Evolutionary conservation across 768 basidiomycete genomes (phyloP).

Genomic region (Lentinula lateritia): DNA sequence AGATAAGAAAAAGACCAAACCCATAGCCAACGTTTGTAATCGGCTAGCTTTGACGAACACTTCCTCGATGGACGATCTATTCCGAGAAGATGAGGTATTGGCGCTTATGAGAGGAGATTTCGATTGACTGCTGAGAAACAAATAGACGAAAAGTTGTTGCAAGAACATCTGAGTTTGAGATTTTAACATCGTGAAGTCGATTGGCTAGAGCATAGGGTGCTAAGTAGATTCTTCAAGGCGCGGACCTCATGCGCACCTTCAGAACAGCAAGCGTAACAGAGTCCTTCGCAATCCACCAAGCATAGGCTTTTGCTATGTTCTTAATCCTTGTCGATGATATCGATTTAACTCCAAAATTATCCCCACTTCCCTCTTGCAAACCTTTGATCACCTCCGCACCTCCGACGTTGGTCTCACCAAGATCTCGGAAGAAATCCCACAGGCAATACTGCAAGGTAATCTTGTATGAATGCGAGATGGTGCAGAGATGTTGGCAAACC

Average conservation of each 20-base stretch:
- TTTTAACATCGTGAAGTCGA: slow-evolving; percentile 79
- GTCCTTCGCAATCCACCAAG: slow-evolving; percentile 91
- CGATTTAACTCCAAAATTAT: slow-evolving; percentile 41
- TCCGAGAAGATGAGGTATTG: slow-evolving; percentile 38
- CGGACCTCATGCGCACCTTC: slow-evolving; percentile 52
- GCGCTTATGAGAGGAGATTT: slow-evolving; percentile 55
- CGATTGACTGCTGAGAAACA: slow-evolving; percentile 74
- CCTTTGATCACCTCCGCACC: slow-evolving; percentile 74
- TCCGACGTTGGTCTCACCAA: slow-evolving; percentile 81
- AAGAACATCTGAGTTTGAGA: slow-evolving; percentile 62
- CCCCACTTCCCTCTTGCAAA: slow-evolving; percentile 37
- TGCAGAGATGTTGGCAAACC: slow-evolving; percentile 78
- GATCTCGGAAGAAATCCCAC: slow-evolving; percentile 93
- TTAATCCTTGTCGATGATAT: slow-evolving; percentile 52
- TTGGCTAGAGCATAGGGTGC: slow-evolving; percentile 45
- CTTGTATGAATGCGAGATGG: slow-evolving; percentile 74
- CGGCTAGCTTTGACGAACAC: slow-evolving; percentile 73
- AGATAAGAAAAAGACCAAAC: slow-evolving; percentile 67
- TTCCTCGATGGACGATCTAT: slow-evolving; percentile 64
- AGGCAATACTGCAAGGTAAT: slow-evolving; percentile 92
- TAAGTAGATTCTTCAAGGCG: neutral
- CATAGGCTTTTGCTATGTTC: slow-evolving; percentile 83
- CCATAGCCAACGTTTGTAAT: slow-evolving; percentile 63
- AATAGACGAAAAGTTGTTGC: slow-evolving; percentile 56
- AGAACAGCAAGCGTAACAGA: slow-evolving; percentile 68